phyloP scores from a whole-genome alignment of 2,329 filamentous ascomycete genomes.

The Catunica adiposa region DNA sequence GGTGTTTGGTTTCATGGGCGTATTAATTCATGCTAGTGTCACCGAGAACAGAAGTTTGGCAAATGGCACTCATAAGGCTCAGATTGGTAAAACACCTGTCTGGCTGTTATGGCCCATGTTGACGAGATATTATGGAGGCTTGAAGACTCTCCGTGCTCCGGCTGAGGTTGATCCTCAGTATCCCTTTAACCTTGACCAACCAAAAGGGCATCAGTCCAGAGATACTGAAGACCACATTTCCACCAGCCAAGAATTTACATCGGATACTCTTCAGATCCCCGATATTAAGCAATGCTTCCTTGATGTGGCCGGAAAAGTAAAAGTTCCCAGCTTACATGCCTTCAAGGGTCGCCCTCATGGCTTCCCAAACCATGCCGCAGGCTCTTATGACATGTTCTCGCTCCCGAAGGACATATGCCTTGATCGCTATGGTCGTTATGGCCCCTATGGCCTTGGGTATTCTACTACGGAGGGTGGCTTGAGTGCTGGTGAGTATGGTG shows the following conservation, averaged over 20 bases:
- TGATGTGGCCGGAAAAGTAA: constrained; percentile 46
- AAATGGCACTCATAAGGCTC: constrained; percentile 26
- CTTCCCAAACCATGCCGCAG: constrained; percentile 69
- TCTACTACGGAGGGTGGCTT: constrained; percentile 60
- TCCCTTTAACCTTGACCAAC: constrained; percentile 33
- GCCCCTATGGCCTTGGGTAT: constrained; percentile 83
- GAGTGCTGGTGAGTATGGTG: constrained; percentile 71
- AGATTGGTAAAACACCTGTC: constrained; percentile 32
- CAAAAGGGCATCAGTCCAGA: neutral
- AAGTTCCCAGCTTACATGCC: constrained; percentile 53
- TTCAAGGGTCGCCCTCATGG: constrained; percentile 66
- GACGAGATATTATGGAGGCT: constrained; percentile 76
- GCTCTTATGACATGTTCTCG: constrained; percentile 69
- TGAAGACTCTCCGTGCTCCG: constrained; percentile 51
- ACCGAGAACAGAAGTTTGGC: constrained; percentile 47
- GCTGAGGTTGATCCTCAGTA: constrained; percentile 64
- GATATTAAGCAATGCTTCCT: constrained; percentile 65
- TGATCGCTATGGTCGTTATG: constrained; percentile 74
- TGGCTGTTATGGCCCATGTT: constrained; percentile 83
- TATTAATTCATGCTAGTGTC: constrained; percentile 57
- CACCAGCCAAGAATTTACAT: constrained; percentile 23
- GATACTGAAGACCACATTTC: neutral
- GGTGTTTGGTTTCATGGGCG: constrained; percentile 61
- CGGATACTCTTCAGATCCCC: constrained; percentile 37
- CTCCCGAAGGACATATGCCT: constrained; percentile 80